phyloP scores from a whole-genome alignment of 495 filamentous ascomycete species.

The Penicillium ucsense region DNA sequence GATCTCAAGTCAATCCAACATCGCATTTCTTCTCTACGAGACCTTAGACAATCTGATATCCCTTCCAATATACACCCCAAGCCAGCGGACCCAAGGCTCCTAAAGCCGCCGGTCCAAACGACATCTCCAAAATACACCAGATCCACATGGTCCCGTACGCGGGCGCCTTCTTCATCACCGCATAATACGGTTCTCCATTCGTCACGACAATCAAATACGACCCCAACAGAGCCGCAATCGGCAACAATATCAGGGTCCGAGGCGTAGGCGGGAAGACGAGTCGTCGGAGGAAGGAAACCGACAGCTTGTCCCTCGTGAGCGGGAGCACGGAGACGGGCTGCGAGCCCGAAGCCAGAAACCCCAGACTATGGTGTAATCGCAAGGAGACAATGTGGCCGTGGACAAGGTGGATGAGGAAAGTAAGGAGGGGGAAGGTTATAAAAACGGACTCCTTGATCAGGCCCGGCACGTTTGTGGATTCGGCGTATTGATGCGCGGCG shows the following conservation, averaged over 20 bases:
- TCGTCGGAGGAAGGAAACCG: slow-evolving; percentile 20
- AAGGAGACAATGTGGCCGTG: slow-evolving; percentile 37
- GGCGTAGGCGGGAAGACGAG: slow-evolving; percentile 27
- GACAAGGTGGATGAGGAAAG: slow-evolving; percentile 34
- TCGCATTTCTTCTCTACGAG: no score
- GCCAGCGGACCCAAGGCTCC: slow-evolving; percentile 42
- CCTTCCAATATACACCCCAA: slow-evolving; percentile 60
- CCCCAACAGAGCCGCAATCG: slow-evolving; percentile 55
- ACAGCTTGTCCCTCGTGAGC: slow-evolving; percentile 21
- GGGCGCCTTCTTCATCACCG: slow-evolving; percentile 85
- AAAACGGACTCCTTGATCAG: slow-evolving; percentile 39
- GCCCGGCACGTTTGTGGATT: slow-evolving; percentile 49
- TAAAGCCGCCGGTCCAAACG: slow-evolving; percentile 53
- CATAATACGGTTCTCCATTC: slow-evolving; percentile 70
- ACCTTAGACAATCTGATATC: slow-evolving; percentile 46
- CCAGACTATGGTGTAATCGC: slow-evolving; percentile 2
- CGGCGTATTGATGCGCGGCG: slow-evolving; percentile 83
- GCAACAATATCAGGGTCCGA: slow-evolving; percentile 28
- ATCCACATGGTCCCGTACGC: slow-evolving; percentile 87
- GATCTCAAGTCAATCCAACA: background rate
- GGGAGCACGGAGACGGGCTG: slow-evolving; percentile 21
- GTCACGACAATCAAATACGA: slow-evolving; percentile 72
- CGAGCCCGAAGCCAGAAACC: background rate
- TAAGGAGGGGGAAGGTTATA: slow-evolving; percentile 32
- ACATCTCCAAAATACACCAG: slow-evolving; percentile 84